Percentiles rank a stretch among this genome's conserved stretches.
These are phyloP conservation scores for Populus euphratica DNA, from an alignment of 345 rosid genomes.

Conservation along the genomic window DNA sequence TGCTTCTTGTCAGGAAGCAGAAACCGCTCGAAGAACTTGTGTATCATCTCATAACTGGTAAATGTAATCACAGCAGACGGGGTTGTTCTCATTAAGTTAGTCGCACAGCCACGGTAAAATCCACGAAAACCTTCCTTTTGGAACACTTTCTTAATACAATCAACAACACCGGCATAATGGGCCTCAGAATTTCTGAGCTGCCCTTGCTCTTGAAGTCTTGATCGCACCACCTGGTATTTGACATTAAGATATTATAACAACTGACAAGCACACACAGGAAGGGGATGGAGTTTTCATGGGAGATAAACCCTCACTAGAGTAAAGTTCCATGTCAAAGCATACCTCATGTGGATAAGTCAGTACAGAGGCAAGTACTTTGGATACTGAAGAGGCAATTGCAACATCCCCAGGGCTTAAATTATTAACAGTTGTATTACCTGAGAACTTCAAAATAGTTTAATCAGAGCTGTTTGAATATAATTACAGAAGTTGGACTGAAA, in stretches of 20 bases:
- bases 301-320: background rate
- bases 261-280: background rate
- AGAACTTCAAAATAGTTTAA: conserved; percentile 22
- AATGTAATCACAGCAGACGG: conserved; percentile 85
- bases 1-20: conserved; percentile 36
- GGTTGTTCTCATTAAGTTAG: conserved; percentile 72
- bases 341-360: conserved; percentile 97
- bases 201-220: conserved; percentile 98
- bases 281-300: background rate
- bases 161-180: conserved; percentile 60
- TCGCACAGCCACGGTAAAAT: conserved; percentile 81
- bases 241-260: background rate
- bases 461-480: conserved; percentile 21
- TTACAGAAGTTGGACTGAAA: background rate
- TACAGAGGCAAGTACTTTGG: conserved; percentile 81
- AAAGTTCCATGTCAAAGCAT: background rate
- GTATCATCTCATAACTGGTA: conserved; percentile 80
- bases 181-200: conserved; percentile 43
- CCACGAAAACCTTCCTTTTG: conserved; percentile 68
- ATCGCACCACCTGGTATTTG: conserved; percentile 61
- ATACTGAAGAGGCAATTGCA: conserved; percentile 72
- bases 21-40: conserved; percentile 35
- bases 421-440: conserved; percentile 63
- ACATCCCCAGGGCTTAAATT: conserved; percentile 56
- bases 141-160: conserved; percentile 68